A percentile compares a stretch with the other conserved stretches of the same genome.
These are phyloP conservation scores for Pisolithus tinctorius DNA, from an alignment of 768 basidiomycete genomes.

Conservation along the genomic window DNA sequence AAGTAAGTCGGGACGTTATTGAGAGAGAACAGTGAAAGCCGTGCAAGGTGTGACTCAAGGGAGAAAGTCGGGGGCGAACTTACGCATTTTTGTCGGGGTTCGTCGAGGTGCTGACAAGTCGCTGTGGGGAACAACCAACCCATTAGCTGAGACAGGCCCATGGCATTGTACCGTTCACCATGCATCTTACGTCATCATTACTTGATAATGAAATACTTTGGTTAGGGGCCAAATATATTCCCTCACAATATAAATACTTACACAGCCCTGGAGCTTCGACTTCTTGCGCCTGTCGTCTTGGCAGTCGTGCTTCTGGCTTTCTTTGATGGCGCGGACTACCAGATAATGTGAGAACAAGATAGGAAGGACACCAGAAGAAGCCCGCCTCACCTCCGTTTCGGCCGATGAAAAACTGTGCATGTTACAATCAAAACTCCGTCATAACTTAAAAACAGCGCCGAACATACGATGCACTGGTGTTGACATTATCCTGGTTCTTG, in stretches of 20 bases:
- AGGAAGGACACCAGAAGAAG: not conserved
- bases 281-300: constrained; percentile 8
- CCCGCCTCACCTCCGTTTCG: constrained; percentile 19
- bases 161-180: constrained; percentile 11
- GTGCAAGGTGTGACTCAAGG: constrained; percentile 8
- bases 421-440: too few species aligned
- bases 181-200: constrained; percentile 27
- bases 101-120: constrained; percentile 20
- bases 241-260: constrained; percentile 9
- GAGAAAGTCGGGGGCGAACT: constrained; percentile 20
- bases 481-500: constrained; percentile 8
- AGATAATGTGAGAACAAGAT: too few species aligned
- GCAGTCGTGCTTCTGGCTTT: constrained; percentile 30
- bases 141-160: constrained; percentile 6
- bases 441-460: constrained; percentile 1
- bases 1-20: constrained; percentile 16
- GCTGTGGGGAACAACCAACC: constrained; percentile 13
- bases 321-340: constrained; percentile 28
- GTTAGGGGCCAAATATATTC: not conserved
- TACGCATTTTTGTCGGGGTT: constrained; percentile 22
- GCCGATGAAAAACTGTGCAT: constrained; percentile 7
- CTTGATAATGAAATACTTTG: constrained; percentile 11
- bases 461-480: constrained; percentile 22
- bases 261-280: constrained; percentile 12
- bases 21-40: constrained; percentile 4